These are phyloP conservation scores for Blakeslea trispora DNA, from an alignment of 371 early-diverging fungal genomes.

Conservation along the genomic window DNA sequence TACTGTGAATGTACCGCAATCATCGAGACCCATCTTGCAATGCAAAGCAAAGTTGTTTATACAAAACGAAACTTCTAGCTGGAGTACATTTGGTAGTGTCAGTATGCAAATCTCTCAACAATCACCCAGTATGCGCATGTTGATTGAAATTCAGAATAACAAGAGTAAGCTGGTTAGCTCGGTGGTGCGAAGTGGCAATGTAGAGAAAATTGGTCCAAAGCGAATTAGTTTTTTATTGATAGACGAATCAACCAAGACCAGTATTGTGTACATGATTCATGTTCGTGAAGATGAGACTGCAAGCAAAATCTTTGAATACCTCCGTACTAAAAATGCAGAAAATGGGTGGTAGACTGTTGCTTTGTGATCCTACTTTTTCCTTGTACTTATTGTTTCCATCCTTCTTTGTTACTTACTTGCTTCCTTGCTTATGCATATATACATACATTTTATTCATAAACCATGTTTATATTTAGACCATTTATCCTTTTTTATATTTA, in stretches of 20 bases:
- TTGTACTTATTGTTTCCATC: neutral
- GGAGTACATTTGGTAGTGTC: conserved; percentile 44
- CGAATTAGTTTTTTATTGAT: conserved; percentile 39
- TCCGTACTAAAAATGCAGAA: conserved; percentile 39
- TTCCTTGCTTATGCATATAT: neutral
- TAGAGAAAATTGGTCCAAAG: conserved; percentile 37
- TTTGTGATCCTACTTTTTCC: neutral
- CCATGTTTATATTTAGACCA: neutral
- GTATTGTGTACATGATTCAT: conserved; percentile 51
- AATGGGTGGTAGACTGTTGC: conserved; percentile 36
- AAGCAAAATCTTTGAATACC: conserved; percentile 40
- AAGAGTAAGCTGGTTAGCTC: conserved; percentile 45
- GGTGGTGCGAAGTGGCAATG: conserved; percentile 43
- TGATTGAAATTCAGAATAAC: conserved; percentile 50
- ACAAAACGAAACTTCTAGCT: conserved; percentile 44
- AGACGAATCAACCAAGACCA: conserved; percentile 33
- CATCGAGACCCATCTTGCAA: conserved; percentile 42
- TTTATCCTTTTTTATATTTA: neutral
- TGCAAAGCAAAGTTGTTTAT: conserved; percentile 45
- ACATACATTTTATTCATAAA: neutral
- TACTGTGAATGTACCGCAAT: conserved; percentile 42
- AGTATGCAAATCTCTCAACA: conserved; percentile 44
- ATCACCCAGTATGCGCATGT: conserved; percentile 41
- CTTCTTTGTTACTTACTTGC: too few species aligned
- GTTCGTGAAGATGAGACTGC: conserved; percentile 46